Conservation (phyloP, 495 filamentous ascomycete genomes). For the Collariella sp. region DNA sequence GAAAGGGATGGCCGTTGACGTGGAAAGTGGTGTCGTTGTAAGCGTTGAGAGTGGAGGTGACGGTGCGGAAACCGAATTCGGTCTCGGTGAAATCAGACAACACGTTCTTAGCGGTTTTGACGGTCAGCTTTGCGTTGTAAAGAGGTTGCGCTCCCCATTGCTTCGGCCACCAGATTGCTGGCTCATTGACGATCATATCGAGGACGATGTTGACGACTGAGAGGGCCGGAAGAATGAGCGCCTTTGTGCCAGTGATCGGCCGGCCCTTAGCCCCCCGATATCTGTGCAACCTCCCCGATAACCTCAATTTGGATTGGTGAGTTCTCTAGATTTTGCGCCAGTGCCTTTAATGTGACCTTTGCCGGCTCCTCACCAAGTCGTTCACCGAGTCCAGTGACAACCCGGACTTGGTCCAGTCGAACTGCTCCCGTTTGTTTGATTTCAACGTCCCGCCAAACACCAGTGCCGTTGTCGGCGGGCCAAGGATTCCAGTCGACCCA, state of each 20-base stretch:
- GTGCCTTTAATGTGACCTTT: constrained; percentile 38
- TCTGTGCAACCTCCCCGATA: constrained; percentile 29
- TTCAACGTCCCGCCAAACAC: constrained; percentile 55
- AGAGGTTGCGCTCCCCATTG: constrained; percentile 43
- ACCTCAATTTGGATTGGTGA: constrained; percentile 30
- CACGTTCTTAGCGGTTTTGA: constrained; percentile 25
- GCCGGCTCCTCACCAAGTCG: constrained; percentile 26
- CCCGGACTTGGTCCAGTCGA: constrained; percentile 40
- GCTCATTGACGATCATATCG: constrained; percentile 27
- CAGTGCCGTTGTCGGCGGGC: constrained; percentile 49
- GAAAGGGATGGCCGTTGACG: constrained; percentile 51
- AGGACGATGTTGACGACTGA: constrained; percentile 34
- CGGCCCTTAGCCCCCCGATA: constrained; percentile 10
- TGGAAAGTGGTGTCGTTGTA: constrained; percentile 48
- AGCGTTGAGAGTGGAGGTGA: constrained; percentile 42
- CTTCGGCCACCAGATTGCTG: constrained; percentile 42
- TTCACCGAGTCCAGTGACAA: constrained; percentile 38
- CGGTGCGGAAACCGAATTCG: constrained; percentile 49
- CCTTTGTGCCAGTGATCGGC: constrained; percentile 20
- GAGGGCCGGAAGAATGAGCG: constrained; percentile 31
- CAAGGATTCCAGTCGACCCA: constrained; percentile 63
- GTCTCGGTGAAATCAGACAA: constrained; percentile 37
- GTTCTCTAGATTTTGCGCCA: constrained; percentile 43
- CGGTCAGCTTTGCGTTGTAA: constrained; percentile 33
- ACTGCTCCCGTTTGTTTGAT: constrained; percentile 50